phyloP scores from a whole-genome alignment of 106 monocot genomes.

The Vanilla planifolia region DNA sequence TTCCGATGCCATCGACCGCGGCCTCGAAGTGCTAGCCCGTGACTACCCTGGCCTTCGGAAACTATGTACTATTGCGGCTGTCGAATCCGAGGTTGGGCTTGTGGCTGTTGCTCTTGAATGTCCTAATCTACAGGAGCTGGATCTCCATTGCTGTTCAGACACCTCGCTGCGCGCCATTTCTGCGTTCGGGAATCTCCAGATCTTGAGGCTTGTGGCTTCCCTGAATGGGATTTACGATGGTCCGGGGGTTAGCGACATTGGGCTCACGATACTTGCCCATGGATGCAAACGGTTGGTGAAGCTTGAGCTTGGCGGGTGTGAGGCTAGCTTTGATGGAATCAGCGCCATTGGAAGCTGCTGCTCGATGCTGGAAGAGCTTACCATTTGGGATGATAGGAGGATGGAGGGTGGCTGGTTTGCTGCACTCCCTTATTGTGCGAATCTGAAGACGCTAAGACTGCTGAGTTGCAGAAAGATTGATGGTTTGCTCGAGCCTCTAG shows the following conservation, averaged over 20 bases:
- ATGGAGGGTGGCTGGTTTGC: constrained; percentile 92
- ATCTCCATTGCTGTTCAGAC: constrained; percentile 78
- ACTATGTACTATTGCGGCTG: constrained; percentile 46
- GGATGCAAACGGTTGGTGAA: constrained; percentile 85
- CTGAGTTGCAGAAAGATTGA: constrained; percentile 61
- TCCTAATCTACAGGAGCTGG: constrained; percentile 67
- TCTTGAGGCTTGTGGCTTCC: constrained; percentile 53
- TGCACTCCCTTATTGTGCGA: constrained; percentile 63
- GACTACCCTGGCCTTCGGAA: constrained; percentile 46
- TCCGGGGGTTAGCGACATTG: constrained; percentile 74
- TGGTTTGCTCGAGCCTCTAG: constrained; percentile 53
- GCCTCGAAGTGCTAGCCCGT: constrained; percentile 39
- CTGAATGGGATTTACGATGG: constrained; percentile 54
- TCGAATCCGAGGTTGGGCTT: constrained; percentile 38
- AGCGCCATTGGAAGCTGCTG: constrained; percentile 85
- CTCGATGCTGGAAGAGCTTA: constrained; percentile 87
- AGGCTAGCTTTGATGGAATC: constrained; percentile 89
- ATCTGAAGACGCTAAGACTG: constrained; percentile 71
- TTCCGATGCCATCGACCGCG: constrained; percentile 30
- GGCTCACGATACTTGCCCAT: constrained; percentile 85
- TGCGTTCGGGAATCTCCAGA: constrained; percentile 80
- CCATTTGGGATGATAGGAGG: constrained; percentile 47
- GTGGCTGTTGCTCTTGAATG: constrained; percentile 41
- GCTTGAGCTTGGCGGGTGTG: constrained; percentile 75
- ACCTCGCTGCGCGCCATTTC: constrained; percentile 54